Conservation (phyloP, 352 stramenopile genomes). For the Globisporangium alternatum region DNA sequence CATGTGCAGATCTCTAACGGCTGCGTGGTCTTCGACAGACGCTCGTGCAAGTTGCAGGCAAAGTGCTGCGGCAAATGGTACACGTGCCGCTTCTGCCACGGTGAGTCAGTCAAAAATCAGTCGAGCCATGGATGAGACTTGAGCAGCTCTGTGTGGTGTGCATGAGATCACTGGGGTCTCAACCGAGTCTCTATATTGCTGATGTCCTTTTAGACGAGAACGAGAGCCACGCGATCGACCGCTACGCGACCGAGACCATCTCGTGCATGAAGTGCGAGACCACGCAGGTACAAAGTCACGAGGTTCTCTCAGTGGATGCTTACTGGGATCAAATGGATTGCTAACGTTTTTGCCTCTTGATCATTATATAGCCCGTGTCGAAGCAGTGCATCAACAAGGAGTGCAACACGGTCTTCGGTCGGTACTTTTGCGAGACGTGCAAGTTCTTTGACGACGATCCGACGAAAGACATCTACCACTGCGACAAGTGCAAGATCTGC, state of each 20-base stretch:
- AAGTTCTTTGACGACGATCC: slow-evolving; percentile 94
- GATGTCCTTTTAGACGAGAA: slow-evolving; percentile 41
- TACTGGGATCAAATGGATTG: not conserved
- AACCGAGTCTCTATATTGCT: not conserved
- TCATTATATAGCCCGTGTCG: slow-evolving; percentile 44
- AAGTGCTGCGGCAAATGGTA: slow-evolving; percentile 90
- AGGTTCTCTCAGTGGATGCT: not conserved
- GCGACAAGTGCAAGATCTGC: slow-evolving; percentile 98
- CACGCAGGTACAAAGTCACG: slow-evolving; percentile 34
- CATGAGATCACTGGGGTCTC: too few species aligned
- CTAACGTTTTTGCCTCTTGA: not conserved
- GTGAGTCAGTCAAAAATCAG: slow-evolving; percentile 28
- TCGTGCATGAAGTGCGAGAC: slow-evolving; percentile 93
- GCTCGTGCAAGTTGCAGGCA: slow-evolving; percentile 74
- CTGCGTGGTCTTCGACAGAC: slow-evolving; percentile 21
- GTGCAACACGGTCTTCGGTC: slow-evolving; percentile 82
- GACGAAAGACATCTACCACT: slow-evolving; percentile 96
- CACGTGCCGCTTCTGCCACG: slow-evolving; percentile 89
- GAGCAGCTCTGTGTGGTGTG: too few species aligned
- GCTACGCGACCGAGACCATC: slow-evolving; percentile 93
- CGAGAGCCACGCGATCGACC: slow-evolving; percentile 90
- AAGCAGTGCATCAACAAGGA: slow-evolving; percentile 58
- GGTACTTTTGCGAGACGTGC: slow-evolving; percentile 95
- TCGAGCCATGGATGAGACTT: not conserved
- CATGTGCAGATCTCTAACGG: too few species aligned